Percentiles rank a stretch among this genome's conserved stretches.
Conservation (phyloP, 345 rosid genomes). For the Populus euphratica region DNA sequence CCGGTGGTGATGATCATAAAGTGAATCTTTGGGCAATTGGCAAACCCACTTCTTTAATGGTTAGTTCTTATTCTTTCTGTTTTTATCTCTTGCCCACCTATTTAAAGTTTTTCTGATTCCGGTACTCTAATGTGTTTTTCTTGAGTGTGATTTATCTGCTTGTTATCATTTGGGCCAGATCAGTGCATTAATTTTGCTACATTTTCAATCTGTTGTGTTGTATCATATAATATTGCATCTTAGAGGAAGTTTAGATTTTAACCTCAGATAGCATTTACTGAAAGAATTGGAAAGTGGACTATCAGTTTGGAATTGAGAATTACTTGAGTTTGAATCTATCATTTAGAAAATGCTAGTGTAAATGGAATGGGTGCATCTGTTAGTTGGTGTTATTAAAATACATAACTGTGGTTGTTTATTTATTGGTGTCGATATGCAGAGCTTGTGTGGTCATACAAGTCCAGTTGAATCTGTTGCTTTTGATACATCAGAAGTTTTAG, state of each 20-base stretch:
- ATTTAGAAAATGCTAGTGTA: too few species aligned
- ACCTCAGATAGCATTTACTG: too few species aligned
- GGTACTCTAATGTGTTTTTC: background rate
- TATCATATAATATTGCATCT: too few species aligned
- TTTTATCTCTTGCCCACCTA: background rate
- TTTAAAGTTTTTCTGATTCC: background rate
- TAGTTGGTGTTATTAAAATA: background rate
- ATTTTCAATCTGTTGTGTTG: too few species aligned
- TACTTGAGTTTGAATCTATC: too few species aligned
- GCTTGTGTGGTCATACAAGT: slow-evolving; percentile 66
- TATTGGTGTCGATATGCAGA: slow-evolving; percentile 37
- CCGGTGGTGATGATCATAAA: slow-evolving; percentile 88
- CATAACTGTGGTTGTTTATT: background rate
- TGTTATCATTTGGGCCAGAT: too few species aligned
- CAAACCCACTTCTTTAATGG: slow-evolving; percentile 83
- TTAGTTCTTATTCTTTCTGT: slow-evolving; percentile 24
- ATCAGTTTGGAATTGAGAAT: too few species aligned
- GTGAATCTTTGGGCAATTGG: slow-evolving; percentile 95
- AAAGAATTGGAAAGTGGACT: too few species aligned
- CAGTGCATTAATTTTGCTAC: too few species aligned
- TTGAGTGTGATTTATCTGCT: background rate
- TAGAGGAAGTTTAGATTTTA: too few species aligned
- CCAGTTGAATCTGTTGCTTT: slow-evolving; percentile 62
- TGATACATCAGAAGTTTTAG: slow-evolving; percentile 60
- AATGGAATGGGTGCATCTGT: background rate